Conservation (phyloP, 2,329 filamentous ascomycete species). For the Alternaria ethzedia region DNA sequence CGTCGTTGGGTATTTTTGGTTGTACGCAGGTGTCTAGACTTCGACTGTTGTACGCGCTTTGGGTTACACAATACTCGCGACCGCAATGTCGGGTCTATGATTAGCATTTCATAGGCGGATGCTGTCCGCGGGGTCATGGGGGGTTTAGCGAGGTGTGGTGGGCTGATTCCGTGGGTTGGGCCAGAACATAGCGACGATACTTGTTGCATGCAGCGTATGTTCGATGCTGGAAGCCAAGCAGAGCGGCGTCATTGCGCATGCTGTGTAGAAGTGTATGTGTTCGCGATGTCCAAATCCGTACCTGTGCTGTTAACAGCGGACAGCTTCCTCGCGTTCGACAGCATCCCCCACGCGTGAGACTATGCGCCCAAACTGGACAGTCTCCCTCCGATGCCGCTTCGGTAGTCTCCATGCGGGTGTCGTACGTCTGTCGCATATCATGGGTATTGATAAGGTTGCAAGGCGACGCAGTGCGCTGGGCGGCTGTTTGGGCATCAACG, state of each 20-base stretch:
- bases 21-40: not conserved
- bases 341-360: no score
- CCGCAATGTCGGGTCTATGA: not conserved
- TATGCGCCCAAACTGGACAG: not conserved
- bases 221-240: not conserved
- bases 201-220: not conserved
- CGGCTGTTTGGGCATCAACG: not conserved
- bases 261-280: not conserved
- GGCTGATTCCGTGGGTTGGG: not conserved
- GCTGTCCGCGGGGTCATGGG: not conserved
- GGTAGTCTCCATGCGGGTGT: not conserved
- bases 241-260: not conserved
- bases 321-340: not conserved
- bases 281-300: not conserved
- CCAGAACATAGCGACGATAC: not conserved
- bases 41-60: not conserved
- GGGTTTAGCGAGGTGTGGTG: conserved; percentile 13
- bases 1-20: not conserved
- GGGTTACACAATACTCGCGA: conserved; percentile 3
- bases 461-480: not conserved
- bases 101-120: not conserved
- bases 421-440: not conserved
- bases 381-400: not conserved
- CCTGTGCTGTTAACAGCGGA: not conserved
- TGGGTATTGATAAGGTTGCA: not conserved